Percentiles rank a stretch among this genome's conserved stretches.
These are phyloP conservation scores for Acanthamoeba triangularis DNA, from an alignment of 208 protist genomes.

Conservation along the genomic window DNA sequence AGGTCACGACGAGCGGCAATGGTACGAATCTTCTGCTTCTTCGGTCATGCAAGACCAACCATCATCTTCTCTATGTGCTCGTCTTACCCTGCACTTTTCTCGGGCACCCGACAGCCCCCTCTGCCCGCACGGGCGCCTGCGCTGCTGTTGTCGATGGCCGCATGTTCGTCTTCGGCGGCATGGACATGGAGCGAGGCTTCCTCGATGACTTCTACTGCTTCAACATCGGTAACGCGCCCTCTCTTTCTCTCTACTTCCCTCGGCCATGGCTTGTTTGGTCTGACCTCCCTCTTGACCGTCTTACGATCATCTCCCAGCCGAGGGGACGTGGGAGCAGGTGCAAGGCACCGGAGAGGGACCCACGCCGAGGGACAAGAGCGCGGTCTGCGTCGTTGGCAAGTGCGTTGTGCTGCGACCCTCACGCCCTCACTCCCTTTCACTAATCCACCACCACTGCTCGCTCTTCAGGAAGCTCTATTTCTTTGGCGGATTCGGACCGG, in stretches of 20 bases:
- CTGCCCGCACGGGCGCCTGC: constrained; percentile 33
- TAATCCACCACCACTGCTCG: too few relatives aligned
- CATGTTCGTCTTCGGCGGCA: constrained; percentile 41
- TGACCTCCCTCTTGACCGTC: neutral
- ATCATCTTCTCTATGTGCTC: neutral
- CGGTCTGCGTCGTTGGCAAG: constrained; percentile 17
- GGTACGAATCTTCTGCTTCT: neutral
- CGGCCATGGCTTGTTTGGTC: too few relatives aligned
- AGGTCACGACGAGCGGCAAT: neutral
- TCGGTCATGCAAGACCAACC: too few relatives aligned
- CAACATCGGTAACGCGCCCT: neutral
- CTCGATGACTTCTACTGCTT: constrained; percentile 21
- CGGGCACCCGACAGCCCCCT: neutral
- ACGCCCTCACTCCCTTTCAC: neutral
- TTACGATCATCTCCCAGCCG: neutral
- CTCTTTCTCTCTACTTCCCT: too few relatives aligned
- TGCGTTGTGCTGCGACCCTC: neutral
- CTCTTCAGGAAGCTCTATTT: constrained; percentile 30
- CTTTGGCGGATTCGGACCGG: constrained; percentile 24
- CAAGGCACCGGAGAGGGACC: neutral
- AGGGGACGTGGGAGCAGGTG: constrained; percentile 12
- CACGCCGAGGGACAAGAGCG: constrained; percentile 9
- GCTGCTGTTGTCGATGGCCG: neutral
- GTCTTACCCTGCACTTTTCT: neutral
- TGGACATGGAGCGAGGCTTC: constrained; percentile 46